A percentile compares a stretch with the other conserved stretches of the same genome.
Conservation (phyloP, 257 asterid genomes). For the Gentiana dahurica region DNA sequence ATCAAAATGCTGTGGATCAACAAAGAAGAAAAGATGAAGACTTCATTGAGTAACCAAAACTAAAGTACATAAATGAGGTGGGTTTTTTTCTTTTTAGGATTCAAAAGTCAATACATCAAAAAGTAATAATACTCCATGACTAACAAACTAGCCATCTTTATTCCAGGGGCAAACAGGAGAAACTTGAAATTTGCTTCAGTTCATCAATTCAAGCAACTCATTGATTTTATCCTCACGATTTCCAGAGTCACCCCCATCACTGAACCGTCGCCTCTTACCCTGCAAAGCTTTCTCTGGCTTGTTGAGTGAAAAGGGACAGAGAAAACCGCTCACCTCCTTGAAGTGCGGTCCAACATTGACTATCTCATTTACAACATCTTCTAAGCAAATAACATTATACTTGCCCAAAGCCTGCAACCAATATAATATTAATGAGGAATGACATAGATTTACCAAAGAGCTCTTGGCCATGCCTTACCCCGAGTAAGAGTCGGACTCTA, state of each 20-base stretch:
- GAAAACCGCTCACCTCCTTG: slow-evolving; percentile 47
- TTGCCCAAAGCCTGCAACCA: slow-evolving; percentile 55
- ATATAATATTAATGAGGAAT: neutral
- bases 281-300: slow-evolving; percentile 69
- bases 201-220: slow-evolving; percentile 68
- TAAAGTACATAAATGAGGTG: too few species aligned
- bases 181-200: slow-evolving; percentile 28
- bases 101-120: too few species aligned
- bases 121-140: too few species aligned
- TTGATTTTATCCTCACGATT: slow-evolving; percentile 59
- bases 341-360: slow-evolving; percentile 55
- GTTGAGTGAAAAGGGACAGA: slow-evolving; percentile 65
- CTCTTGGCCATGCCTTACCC: too few species aligned
- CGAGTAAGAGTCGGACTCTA: too few species aligned
- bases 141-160: too few species aligned
- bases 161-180: neutral
- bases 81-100: too few species aligned
- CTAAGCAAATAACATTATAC: slow-evolving; percentile 63
- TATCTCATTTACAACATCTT: slow-evolving; percentile 77
- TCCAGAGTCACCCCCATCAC: slow-evolving; percentile 93
- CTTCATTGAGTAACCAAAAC: too few species aligned
- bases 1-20: too few species aligned
- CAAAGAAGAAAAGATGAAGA: too few species aligned
- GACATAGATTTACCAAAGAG: too few species aligned
- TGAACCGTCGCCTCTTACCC: slow-evolving; percentile 63